phyloP scores from a whole-genome alignment of 495 filamentous ascomycete genomes.

The Aspergillus affinis region DNA sequence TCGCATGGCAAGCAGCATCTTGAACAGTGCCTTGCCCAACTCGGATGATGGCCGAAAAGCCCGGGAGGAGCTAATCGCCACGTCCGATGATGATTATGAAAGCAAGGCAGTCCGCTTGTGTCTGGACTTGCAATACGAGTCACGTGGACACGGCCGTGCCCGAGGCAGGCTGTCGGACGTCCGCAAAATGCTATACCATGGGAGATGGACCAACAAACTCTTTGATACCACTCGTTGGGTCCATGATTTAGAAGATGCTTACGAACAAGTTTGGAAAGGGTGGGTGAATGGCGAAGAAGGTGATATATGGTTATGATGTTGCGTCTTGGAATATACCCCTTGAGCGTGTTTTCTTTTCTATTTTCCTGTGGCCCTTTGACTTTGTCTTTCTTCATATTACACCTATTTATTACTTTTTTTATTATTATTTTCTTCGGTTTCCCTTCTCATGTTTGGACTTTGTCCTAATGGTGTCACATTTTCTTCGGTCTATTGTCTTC shows the following conservation, averaged over 20 bases:
- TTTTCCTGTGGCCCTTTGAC: slow-evolving; percentile 2
- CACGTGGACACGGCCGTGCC: slow-evolving; percentile 53
- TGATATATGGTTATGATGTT: slow-evolving; percentile 73
- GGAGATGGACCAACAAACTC: slow-evolving; percentile 77
- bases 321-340: slow-evolving; percentile 33
- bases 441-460: neutral
- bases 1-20: slow-evolving; percentile 92
- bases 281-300: slow-evolving; percentile 88
- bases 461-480: neutral
- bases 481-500: slow-evolving; percentile 1
- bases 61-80: slow-evolving; percentile 72
- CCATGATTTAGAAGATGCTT: slow-evolving; percentile 82
- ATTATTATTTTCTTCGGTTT: neutral
- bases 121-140: slow-evolving; percentile 62
- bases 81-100: slow-evolving; percentile 79
- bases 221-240: slow-evolving; percentile 97
- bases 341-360: slow-evolving; percentile 24
- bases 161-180: slow-evolving; percentile 70
- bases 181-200: slow-evolving; percentile 75
- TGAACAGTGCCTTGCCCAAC: slow-evolving; percentile 82
- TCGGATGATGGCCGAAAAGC: slow-evolving; percentile 63
- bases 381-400: neutral
- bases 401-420: neutral
- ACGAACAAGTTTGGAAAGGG: slow-evolving; percentile 80
- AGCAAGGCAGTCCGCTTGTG: slow-evolving; percentile 72